Evolutionary conservation across 768 basidiomycete species (phyloP).

Genomic region (Boletus fagicola): DNA sequence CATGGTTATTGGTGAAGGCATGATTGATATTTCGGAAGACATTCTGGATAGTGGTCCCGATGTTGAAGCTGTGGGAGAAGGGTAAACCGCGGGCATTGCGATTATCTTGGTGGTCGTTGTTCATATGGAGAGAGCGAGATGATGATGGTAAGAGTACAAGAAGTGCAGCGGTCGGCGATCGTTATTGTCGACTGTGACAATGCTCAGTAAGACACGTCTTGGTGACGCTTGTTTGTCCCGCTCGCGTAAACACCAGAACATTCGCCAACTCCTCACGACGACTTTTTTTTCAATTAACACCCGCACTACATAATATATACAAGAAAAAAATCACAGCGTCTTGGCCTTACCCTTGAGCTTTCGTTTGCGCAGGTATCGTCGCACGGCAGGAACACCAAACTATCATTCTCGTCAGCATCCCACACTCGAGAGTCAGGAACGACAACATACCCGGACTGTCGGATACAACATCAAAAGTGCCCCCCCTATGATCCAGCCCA

Average conservation of each 20-base stretch:
- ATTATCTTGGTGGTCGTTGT: constrained; percentile 15
- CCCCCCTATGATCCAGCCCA: constrained; percentile 63
- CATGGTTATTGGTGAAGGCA: constrained; percentile 22
- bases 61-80: constrained; percentile 21
- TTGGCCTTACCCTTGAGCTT: constrained; percentile 35
- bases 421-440: not conserved
- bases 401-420: constrained; percentile 29
- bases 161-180: not conserved
- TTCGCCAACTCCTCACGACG: constrained; percentile 21
- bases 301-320: not conserved
- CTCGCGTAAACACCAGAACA: constrained; percentile 34
- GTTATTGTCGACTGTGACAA: not conserved
- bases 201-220: not conserved
- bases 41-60: constrained; percentile 29
- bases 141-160: constrained; percentile 24
- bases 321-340: constrained; percentile 23
- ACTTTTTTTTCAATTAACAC: not conserved
- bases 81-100: constrained; percentile 3
- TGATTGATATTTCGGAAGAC: constrained; percentile 34
- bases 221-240: constrained; percentile 22
- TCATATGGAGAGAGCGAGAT: constrained; percentile 13
- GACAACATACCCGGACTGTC: constrained; percentile 52
- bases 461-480: constrained; percentile 69
- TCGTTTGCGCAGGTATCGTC: constrained; percentile 48
- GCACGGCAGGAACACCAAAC: constrained; percentile 64